Conservation (phyloP, 139 green algal species). For the Tetraselmis striata region DNA sequence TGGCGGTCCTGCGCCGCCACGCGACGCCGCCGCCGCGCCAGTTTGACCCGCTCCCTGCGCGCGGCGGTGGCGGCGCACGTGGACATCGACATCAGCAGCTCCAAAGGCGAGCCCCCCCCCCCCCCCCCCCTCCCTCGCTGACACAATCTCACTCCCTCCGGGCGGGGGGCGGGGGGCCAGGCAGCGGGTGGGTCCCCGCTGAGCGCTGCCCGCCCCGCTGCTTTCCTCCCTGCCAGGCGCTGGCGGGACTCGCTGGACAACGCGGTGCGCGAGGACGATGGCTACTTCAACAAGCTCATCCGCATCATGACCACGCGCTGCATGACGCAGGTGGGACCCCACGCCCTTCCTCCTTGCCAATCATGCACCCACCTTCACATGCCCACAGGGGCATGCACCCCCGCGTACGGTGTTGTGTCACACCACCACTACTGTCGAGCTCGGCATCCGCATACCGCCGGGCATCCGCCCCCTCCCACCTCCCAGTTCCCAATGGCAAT, state of each 20-base stretch:
- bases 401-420: too few species aligned
- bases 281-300: slow-evolving; percentile 97
- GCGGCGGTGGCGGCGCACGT: background rate
- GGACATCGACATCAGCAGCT: background rate
- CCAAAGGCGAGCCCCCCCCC: background rate
- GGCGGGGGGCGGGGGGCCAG: background rate
- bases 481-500: too few species aligned
- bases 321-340: slow-evolving; percentile 73
- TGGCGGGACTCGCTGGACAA: slow-evolving; percentile 72
- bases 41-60: slow-evolving; percentile 62
- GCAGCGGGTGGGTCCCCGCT: background rate
- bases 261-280: slow-evolving; percentile 62
- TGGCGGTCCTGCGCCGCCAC: slow-evolving; percentile 76
- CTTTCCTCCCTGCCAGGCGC: slow-evolving; percentile 38
- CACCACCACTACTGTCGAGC: too few species aligned
- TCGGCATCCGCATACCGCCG: too few species aligned
- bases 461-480: too few species aligned
- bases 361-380: too few species aligned
- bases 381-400: too few species aligned
- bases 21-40: slow-evolving; percentile 51
- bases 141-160: too few species aligned
- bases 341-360: too few species aligned
- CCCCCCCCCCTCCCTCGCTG: too few species aligned
- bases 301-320: slow-evolving; percentile 95
- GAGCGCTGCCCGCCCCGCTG: slow-evolving; percentile 1